Evolutionary conservation across 139 green algal genomes (phyloP), one percentile per base, ranked within the genome.

Genomic region (Cymbomonas tetramitiformis): DNA sequence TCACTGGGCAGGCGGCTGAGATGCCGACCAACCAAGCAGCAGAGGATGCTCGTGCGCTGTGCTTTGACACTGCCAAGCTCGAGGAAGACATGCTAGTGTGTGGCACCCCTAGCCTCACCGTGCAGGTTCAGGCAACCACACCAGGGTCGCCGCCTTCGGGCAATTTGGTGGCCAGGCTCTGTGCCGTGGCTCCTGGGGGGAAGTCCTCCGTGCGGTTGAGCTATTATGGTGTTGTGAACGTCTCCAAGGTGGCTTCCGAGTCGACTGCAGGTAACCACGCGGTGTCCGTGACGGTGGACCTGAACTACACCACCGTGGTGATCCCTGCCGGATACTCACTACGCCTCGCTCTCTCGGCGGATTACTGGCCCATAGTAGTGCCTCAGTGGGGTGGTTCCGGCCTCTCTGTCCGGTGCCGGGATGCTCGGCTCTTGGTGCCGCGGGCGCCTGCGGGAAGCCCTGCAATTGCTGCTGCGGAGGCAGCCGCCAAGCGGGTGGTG

Each of bases 361-460:
- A 9, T 26, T 64, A 63, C 56, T 64, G 56, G 56, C 56, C 56
- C 8, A 54, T 64, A 15, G 4, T 53, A 12, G 33, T 26, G 9
- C 7, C 24, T n/a, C n/a, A n/a, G n/a, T n/a, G n/a, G n/a, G n/a
- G n/a, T n/a, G n/a, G n/a, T n/a, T n/a, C n/a, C n/a, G n/a, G n/a
- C n/a, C n/a, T n/a, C n/a, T n/a, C n/a, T n/a, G n/a, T n/a, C n/a
- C n/a, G n/a, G n/a, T n/a, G n/a, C n/a, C n/a, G n/a, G n/a, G n/a
- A n/a, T n/a, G n/a, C n/a, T n/a, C n/a, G n/a, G n/a, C n/a, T n/a
- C n/a, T n/a, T n/a, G n/a, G n/a, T n/a, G n/a, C n/a, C n/a, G n/a
- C n/a, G n/a, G n/a, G n/a, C n/a, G n/a, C n/a, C n/a, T n/a, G n/a
- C n/a, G n/a, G n/a, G n/a, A n/a, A n/a, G n/a, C n/a, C n/a, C n/a